These are phyloP conservation scores for Parathielavia hyrcaniae DNA, from an alignment of 495 filamentous ascomycete genomes.

Conservation along the genomic window DNA sequence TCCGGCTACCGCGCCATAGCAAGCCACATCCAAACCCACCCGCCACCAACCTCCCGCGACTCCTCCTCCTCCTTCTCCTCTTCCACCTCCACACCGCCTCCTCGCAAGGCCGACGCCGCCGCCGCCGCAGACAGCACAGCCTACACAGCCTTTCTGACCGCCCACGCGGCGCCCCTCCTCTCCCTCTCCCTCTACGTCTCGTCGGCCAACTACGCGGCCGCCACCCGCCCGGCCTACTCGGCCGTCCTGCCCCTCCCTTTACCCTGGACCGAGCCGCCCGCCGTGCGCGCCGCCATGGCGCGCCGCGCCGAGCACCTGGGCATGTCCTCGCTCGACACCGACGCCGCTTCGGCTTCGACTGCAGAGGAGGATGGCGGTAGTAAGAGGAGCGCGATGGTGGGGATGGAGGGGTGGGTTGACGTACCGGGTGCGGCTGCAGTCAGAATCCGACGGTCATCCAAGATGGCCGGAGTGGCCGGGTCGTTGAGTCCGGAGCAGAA, in stretches of 20 bases:
- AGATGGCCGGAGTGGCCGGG: constrained; percentile 25
- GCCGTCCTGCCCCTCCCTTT: constrained; percentile 72
- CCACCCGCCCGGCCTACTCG: constrained; percentile 70
- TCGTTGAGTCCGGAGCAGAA: constrained; percentile 44
- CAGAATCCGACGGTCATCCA: constrained; percentile 10
- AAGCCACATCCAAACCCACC: constrained; percentile 50
- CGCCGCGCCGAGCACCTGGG: constrained; percentile 66
- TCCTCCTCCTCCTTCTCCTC: constrained; percentile 51
- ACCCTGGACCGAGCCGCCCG: constrained; percentile 70
- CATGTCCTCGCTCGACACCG: constrained; percentile 48
- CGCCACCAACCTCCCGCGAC: constrained; percentile 54
- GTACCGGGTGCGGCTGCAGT: constrained; percentile 28
- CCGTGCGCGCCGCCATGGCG: constrained; percentile 60
- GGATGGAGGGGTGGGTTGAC: constrained; percentile 30
- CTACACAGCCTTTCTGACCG: constrained; percentile 59
- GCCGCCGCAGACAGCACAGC: constrained; percentile 59
- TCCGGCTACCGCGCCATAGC: constrained; percentile 70
- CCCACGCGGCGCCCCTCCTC: constrained; percentile 59
- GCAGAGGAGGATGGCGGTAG: constrained; percentile 26
- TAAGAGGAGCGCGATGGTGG: constrained; percentile 21
- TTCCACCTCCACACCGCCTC: constrained; percentile 46
- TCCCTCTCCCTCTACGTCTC: constrained; percentile 84
- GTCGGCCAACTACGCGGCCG: constrained; percentile 67
- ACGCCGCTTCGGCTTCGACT: constrained; percentile 32
- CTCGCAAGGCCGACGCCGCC: constrained; percentile 42